Percentiles rank a stretch among this genome's conserved stretches.
phyloP scores from a whole-genome alignment of 139 green algal genomes.

The Chlamydomonas asymmetrica region DNA sequence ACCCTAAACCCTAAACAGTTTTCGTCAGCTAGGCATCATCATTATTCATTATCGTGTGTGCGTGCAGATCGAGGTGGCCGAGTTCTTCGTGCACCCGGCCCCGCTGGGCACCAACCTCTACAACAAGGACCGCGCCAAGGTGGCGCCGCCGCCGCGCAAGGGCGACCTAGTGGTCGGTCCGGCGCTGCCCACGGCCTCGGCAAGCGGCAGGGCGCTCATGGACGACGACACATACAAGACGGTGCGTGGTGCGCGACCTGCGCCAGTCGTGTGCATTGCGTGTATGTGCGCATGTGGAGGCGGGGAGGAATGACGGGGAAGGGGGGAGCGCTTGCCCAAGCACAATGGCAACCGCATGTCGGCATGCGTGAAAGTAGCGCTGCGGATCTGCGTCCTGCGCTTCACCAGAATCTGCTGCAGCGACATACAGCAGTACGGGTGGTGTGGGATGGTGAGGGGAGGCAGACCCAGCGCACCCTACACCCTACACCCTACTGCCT shows the following conservation, averaged over 20 bases:
- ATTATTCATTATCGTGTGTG: too few species aligned
- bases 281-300: not conserved
- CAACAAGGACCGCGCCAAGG: conserved; percentile 49
- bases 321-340: not conserved
- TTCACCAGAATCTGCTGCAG: too few species aligned
- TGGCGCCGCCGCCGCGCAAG: conserved; percentile 48
- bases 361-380: not conserved
- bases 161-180: conserved; percentile 52
- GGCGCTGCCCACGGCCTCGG: conserved; percentile 32
- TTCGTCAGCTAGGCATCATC: too few species aligned
- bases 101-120: conserved; percentile 69
- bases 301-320: not conserved
- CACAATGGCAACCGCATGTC: not conserved
- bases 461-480: too few species aligned
- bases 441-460: too few species aligned
- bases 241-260: not conserved
- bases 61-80: conserved; percentile 46
- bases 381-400: too few species aligned
- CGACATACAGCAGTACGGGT: too few species aligned
- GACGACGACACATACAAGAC: conserved; percentile 30
- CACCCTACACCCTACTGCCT: too few species aligned
- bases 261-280: not conserved
- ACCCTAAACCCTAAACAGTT: too few species aligned
- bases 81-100: conserved; percentile 69
- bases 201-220: conserved; percentile 4